Base-by-base conservation (phyloP, 768 basidiomycete genomes). In the Wakefieldia striispora region DNA sequence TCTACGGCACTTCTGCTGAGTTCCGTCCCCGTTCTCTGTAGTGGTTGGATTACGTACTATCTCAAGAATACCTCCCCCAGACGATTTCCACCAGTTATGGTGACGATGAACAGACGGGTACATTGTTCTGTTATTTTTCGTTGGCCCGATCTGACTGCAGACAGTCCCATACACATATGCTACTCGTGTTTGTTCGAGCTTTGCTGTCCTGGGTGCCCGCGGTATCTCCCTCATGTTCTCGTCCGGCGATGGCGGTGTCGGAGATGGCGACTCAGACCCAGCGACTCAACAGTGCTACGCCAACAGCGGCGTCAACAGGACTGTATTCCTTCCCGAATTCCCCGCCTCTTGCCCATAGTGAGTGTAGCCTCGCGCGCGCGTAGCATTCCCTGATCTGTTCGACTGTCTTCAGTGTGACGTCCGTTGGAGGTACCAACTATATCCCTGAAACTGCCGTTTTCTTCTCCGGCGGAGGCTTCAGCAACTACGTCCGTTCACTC, bases 381-480 rank as follows among this genome's bases (percentile, higher is more conserved):
- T 37, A 6, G 37, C 39, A 43, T 6, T 19, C 24, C 33, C 17
- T 46, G 26, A 44, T n/a, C 20, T 26, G 29, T 10, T 27, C 29
- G 9, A n/a, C 24, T 31, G 40, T 48, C 43, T n/a, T 20, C 20
- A 88, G 86, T 53, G 83, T 88, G 17, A 91, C 88, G 4, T 53
- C 83, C 3, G 86, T 91, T 3, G 88, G 88, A 7, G 88, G 80
- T 9, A 88, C 87, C 1, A 65, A 64, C 20, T 53, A 68, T 35
- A 67, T 85, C 43, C 86, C 84, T 0, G 87, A 90, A 62, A 72
- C 72, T 13, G 81, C 80, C 0, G 78, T 75, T 0, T 62, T 45
- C 54, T 84, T 87, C 70, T 86, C 84, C 12, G 84, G 85, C 1
- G 87, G 87, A 31, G 86, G 87, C 3, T 90, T 88, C 70, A 86